phyloP scores from a whole-genome alignment of 2,329 filamentous ascomycete species.

The Diplocarpon mali region DNA sequence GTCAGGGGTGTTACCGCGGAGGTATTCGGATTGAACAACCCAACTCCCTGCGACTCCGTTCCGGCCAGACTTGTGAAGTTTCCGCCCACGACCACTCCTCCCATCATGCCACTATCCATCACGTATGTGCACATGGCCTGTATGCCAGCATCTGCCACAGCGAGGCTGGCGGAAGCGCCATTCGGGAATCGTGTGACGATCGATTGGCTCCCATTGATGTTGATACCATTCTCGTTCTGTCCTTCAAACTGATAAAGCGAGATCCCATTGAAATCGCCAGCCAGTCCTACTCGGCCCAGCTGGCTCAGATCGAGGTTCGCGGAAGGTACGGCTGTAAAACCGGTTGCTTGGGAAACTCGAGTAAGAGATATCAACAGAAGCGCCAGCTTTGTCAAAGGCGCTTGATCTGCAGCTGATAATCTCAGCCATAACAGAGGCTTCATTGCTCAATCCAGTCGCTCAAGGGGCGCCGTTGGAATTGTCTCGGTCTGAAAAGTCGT shows the following conservation, averaged over 20 bases:
- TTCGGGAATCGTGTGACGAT: conserved; percentile 77
- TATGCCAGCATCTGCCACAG: conserved; percentile 73
- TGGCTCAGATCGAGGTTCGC: conserved; percentile 67
- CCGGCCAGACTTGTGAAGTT: conserved; percentile 90
- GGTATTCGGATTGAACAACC: conserved; percentile 66
- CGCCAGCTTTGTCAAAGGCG: conserved; percentile 31
- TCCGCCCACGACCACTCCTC: conserved; percentile 76
- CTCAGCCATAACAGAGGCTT: conserved; percentile 25
- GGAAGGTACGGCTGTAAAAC: conserved; percentile 50
- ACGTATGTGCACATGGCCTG: conserved; percentile 77
- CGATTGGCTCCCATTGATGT: conserved; percentile 67
- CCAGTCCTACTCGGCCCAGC: conserved; percentile 74
- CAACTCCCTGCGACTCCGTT: conserved; percentile 65
- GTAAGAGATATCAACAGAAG: conserved; percentile 29
- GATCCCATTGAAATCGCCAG: conserved; percentile 82
- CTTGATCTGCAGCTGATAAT: conserved; percentile 18
- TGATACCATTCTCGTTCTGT: conserved; percentile 58
- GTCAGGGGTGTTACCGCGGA: conserved; percentile 59
- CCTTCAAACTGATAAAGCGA: conserved; percentile 80
- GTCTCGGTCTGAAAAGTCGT: conserved; percentile 7
- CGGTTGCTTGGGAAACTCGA: conserved; percentile 38
- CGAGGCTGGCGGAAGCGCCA: conserved; percentile 65
- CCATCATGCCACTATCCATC: conserved; percentile 50
- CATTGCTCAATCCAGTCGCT: conserved; percentile 22
- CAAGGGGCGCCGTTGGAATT: conserved; percentile 9